These are phyloP conservation scores for Ramularia endophylla DNA, from an alignment of 2,329 filamentous ascomycete species.

Conservation along the genomic window DNA sequence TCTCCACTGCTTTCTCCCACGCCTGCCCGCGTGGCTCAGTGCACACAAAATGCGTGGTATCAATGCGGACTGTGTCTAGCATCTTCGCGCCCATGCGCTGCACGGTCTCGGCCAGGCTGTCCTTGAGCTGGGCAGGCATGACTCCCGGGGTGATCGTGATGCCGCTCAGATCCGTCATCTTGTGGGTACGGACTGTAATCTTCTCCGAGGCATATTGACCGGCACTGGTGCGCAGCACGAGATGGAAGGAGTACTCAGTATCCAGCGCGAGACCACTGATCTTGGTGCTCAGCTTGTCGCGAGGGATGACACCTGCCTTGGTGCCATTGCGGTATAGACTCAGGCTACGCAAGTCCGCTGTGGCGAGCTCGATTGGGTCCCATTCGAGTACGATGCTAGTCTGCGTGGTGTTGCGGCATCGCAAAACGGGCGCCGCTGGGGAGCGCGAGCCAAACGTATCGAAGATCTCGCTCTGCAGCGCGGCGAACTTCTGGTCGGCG, in stretches of 20 bases:
- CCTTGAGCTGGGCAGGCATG: conserved; percentile 65
- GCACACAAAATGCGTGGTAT: conserved; percentile 97
- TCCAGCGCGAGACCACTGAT: conserved; percentile 95
- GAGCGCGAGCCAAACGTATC: conserved; percentile 75
- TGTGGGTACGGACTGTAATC: conserved; percentile 83
- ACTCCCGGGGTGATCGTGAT: conserved; percentile 92
- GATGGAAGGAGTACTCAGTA: conserved; percentile 90
- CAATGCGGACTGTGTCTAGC: conserved; percentile 83
- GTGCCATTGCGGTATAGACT: conserved; percentile 92
- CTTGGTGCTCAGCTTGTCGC: conserved; percentile 90
- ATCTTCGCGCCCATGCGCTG: conserved; percentile 89
- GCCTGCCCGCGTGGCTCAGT: conserved; percentile 82
- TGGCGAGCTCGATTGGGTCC: conserved; percentile 91
- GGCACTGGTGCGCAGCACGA: conserved; percentile 83
- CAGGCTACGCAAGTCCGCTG: conserved; percentile 82
- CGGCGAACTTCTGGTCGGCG: conserved; percentile 68
- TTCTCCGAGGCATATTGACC: conserved; percentile 81
- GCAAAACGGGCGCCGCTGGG: conserved; percentile 70
- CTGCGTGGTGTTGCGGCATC: conserved; percentile 94
- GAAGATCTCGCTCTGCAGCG: conserved; percentile 85
- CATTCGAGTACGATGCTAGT: conserved; percentile 98
- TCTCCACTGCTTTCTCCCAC: conserved; percentile 96
- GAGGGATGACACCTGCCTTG: conserved; percentile 92
- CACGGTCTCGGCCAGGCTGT: conserved; percentile 68
- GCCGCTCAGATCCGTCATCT: conserved; percentile 95